Conservation (phyloP, 2,329 filamentous ascomycete species). For the Neofusicoccum sp. region DNA sequence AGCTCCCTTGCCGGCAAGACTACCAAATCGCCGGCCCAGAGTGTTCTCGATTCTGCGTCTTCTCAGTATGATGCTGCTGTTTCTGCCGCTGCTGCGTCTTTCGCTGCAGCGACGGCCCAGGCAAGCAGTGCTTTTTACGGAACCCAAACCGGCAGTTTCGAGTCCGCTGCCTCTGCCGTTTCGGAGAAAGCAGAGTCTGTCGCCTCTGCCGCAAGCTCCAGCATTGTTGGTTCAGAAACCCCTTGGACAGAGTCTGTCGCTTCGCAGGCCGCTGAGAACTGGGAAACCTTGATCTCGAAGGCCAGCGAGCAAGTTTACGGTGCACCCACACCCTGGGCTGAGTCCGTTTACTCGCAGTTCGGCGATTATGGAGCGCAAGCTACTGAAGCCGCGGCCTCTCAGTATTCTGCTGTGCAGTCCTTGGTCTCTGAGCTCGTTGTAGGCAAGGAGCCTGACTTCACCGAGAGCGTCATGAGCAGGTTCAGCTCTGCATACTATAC, state of each 20-base stretch:
- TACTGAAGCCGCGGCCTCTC: slow-evolving; percentile 61
- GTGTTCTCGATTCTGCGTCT: slow-evolving; percentile 46
- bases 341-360: slow-evolving; percentile 54
- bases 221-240: slow-evolving; percentile 26
- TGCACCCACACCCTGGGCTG: slow-evolving; percentile 56
- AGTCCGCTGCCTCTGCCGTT: slow-evolving; percentile 46
- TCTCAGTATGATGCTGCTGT: slow-evolving; percentile 50
- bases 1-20: slow-evolving; percentile 39
- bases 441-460: slow-evolving; percentile 79
- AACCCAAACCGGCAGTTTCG: slow-evolving; percentile 38
- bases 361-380: slow-evolving; percentile 64
- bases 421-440: slow-evolving; percentile 75
- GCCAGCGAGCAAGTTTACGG: slow-evolving; percentile 73
- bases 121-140: slow-evolving; percentile 52
- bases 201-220: slow-evolving; percentile 19
- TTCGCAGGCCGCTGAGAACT: slow-evolving; percentile 62
- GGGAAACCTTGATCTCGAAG: slow-evolving; percentile 64
- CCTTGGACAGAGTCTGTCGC: slow-evolving; percentile 24
- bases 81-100: slow-evolving; percentile 46
- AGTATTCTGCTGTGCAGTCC: slow-evolving; percentile 70
- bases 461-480: slow-evolving; percentile 74
- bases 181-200: slow-evolving; percentile 54
- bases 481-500: slow-evolving; percentile 73
- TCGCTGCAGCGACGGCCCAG: slow-evolving; percentile 42
- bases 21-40: slow-evolving; percentile 40